Conservation (phyloP, 2,329 filamentous ascomycete genomes). For the Exutisphaerella laricina region DNA sequence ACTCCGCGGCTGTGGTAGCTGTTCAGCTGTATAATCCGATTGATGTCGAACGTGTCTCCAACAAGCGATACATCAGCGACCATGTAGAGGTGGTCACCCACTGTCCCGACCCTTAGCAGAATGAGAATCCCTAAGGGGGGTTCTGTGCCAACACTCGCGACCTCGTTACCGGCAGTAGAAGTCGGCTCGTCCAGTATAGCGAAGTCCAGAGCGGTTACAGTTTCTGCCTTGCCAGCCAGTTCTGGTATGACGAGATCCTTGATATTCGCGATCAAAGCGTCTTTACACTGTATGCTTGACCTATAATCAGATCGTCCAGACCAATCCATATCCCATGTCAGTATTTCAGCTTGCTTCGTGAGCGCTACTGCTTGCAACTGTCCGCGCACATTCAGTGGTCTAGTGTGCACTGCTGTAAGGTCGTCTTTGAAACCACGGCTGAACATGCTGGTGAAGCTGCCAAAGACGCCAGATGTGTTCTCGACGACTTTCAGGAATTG, state of each 20-base stretch:
- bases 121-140: constrained; percentile 28
- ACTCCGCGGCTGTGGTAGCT: constrained; percentile 41
- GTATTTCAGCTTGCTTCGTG: constrained; percentile 69
- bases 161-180: constrained; percentile 20
- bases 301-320: constrained; percentile 74
- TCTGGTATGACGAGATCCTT: constrained; percentile 48
- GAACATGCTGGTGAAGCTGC: constrained; percentile 72
- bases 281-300: constrained; percentile 64
- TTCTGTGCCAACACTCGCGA: constrained; percentile 21
- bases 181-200: constrained; percentile 50
- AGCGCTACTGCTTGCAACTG: constrained; percentile 79
- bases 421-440: constrained; percentile 65
- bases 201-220: constrained; percentile 63
- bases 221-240: constrained; percentile 34
- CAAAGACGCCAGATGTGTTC: constrained; percentile 60
- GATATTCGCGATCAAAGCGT: constrained; percentile 58
- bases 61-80: constrained; percentile 66
- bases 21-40: constrained; percentile 44
- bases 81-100: constrained; percentile 55
- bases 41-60: constrained; percentile 50
- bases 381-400: constrained; percentile 64
- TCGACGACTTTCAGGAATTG: constrained; percentile 66
- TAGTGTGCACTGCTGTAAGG: constrained; percentile 72
- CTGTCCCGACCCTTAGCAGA: constrained; percentile 26
- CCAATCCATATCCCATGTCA: constrained; percentile 84